Base-by-base conservation (phyloP, 1,139 yeast species). In the Trichomonascaceae sp. region DNA sequence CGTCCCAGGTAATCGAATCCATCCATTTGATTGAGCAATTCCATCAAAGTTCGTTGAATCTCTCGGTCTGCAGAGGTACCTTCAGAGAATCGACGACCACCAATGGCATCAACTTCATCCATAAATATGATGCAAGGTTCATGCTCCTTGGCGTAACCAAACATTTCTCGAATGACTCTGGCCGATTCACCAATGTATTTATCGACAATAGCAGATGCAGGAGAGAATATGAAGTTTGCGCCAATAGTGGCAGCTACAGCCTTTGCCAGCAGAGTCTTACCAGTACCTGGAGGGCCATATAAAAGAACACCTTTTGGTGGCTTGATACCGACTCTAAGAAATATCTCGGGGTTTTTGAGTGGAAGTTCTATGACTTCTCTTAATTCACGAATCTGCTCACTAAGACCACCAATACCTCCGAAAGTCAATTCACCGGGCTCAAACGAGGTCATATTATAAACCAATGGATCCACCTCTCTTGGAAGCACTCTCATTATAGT, bases 271-370 rank as follows among this genome's bases (percentile, higher is more conserved):
- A 93, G 76, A 0, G 99, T 93, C 70, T 93, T 93, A 69, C 99
- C 99, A 0, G 99, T 93, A 65, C 99, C 99, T 27, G 99, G 99
- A n/a, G 99, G 99, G 1, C 99, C 99, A 67, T 95, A 95, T 56
- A 95, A 77, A 61, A 95, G 76, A 15, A 95, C 99, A 69, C 99
- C 99, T 73, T 93, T 95, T 55, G 99, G 99, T 18, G 98, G 96
- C 68, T 90, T 89, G 71, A 95, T 95, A 51, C 99, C 99, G 24
- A 95, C 96, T 69, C 99, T 83, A 59, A 87, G 78, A 71, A 95
- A 95, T 63, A 95, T 80, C 72, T 95, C 99, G 1, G 99, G 99
- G 70, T 95, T 93, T 72, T 93, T 95, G 66, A 95, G 79, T 1
- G 99, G 99, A 66, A 95, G 78, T 73, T 95, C 99, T 69, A 95